Evolutionary conservation across 192 early-diverging fungal species (phyloP).

Genomic region (Paraglomus occultum): DNA sequence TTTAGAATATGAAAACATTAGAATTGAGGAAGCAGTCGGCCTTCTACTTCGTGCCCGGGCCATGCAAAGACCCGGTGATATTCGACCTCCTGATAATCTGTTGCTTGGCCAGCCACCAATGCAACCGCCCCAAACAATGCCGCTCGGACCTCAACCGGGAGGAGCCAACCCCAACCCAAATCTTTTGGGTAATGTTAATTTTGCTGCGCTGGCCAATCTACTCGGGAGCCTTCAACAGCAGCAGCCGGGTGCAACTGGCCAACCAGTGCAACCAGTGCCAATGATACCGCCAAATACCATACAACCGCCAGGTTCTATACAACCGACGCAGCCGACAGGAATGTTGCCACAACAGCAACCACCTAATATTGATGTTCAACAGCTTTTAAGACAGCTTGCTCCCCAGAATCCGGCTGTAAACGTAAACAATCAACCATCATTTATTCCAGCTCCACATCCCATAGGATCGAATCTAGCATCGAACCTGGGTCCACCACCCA

Average conservation of each 20-base stretch:
- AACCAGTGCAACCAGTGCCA: constrained; percentile 13
- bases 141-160: constrained; percentile 4
- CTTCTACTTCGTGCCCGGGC: constrained; percentile 22
- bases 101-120: constrained; percentile 24
- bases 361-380: constrained; percentile 30
- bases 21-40: constrained; percentile 31
- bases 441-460: constrained; percentile 20
- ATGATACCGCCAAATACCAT: constrained; percentile 9
- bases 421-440: constrained; percentile 18
- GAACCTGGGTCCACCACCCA: constrained; percentile 21
- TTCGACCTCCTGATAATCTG: constrained; percentile 18
- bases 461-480: background rate
- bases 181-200: constrained; percentile 30
- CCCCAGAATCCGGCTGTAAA: constrained; percentile 16
- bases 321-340: constrained; percentile 15
- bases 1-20: constrained; percentile 34
- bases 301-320: constrained; percentile 4
- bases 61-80: constrained; percentile 2
- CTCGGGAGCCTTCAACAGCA: constrained; percentile 30
- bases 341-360: constrained; percentile 31
- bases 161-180: constrained; percentile 12
- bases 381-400: constrained; percentile 29
- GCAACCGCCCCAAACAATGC: background rate
- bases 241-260: background rate
- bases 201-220: constrained; percentile 31